Base-by-base conservation (phyloP, 2,329 filamentous ascomycete species). In the Neodidymelliopsis sp. region DNA sequence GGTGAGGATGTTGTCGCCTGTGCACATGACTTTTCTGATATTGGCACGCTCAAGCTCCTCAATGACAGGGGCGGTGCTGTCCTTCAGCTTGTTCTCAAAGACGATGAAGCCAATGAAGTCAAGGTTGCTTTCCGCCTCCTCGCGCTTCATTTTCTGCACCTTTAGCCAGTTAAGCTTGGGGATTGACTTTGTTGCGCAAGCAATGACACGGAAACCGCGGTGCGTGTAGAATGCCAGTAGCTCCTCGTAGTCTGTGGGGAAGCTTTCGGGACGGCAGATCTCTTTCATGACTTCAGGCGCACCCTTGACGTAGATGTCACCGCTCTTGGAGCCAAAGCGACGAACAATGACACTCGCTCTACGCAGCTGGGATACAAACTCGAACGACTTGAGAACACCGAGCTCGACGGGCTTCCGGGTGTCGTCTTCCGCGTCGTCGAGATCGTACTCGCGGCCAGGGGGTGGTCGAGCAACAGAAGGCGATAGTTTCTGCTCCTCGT, bases 41-140 rank as follows among this genome's bases (percentile, higher is more conserved):
- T 89, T 89, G 6, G 95, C 93, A 41, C 87, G 80, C 23, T 84
- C 81, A 3, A 99, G 81, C 74, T 97, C 92, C 46, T 88, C 82
- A 19, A 99, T 84, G 24, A 97, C 89, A 1, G 81, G 82, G 1
- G 89, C 82, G 0, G 93, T 97, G 15, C 84, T 91, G 1, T 90
- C 87, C 72, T 99, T 99, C 53, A 99, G 78, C 75, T 99, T 99
- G 76, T 99, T 99, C 75, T 99, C 94, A 63, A 99, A 99, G 43
- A 99, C 88, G 67, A 99, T 97, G 75, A 99, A 99, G 4, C 94
- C 94, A 25, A 92, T 82, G 66, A 99, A 97, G 34, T 93, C 85
- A 9, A 99, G 82, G 23, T 86, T 81, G 3, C 84, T 88, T 72
- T 99, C 94, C 7, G 89, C 92, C 42, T 97, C 89, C 28, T 86